Evolutionary conservation across 208 protist species (phyloP).

Genomic region (Plasmodiophora brassicae): DNA sequence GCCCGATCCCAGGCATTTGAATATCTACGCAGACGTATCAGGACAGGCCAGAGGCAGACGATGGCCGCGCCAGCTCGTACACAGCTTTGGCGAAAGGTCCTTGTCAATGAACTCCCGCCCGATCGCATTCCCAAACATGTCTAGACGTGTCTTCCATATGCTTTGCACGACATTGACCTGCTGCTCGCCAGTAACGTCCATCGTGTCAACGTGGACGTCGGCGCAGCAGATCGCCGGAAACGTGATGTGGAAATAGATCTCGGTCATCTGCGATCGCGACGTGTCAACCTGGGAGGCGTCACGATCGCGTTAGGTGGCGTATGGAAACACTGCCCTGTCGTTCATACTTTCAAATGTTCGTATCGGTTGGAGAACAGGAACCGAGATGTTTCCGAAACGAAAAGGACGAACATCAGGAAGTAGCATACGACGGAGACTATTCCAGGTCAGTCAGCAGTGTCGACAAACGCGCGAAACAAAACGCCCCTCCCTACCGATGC

Average conservation of each 20-base stretch:
- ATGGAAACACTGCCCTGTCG: too few relatives aligned
- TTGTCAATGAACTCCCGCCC: conserved; percentile 15
- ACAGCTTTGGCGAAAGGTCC: background rate
- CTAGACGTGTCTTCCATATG: background rate
- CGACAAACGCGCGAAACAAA: background rate
- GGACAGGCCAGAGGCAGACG: background rate
- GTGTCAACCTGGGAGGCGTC: background rate
- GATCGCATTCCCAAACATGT: background rate
- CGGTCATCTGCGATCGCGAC: background rate
- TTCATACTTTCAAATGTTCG: conserved; percentile 1
- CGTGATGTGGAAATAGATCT: conserved; percentile 14
- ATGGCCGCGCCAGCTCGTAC: background rate
- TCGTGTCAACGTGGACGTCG: background rate
- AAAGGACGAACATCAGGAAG: background rate
- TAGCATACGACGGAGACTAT: conserved; percentile 11
- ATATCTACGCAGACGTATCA: background rate
- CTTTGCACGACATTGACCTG: conserved; percentile 12
- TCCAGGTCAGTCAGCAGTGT: background rate
- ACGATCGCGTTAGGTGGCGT: background rate
- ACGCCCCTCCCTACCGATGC: background rate
- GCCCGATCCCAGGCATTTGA: conserved; percentile 21
- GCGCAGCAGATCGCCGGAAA: conserved; percentile 11
- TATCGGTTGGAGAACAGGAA: background rate
- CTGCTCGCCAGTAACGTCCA: conserved; percentile 29
- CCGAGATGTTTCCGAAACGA: background rate